These are phyloP conservation scores for Zymoseptoria tritici DNA, from an alignment of 2,329 filamentous ascomycete species.

Conservation along the genomic window DNA sequence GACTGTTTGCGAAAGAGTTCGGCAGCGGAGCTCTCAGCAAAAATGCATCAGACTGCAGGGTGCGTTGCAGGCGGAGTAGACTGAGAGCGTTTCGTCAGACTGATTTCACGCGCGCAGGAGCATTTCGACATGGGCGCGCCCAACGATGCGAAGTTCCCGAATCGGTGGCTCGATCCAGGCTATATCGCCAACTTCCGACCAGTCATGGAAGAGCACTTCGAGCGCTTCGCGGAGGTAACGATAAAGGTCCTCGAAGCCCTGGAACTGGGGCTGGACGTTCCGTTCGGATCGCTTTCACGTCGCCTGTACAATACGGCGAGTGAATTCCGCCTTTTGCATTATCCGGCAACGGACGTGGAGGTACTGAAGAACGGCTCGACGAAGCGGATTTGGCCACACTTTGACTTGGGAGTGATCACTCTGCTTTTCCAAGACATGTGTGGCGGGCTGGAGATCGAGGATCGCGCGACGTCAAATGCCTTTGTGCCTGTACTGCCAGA, in stretches of 20 bases:
- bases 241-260: conserved; percentile 5
- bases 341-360: conserved; percentile 6
- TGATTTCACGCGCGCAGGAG: no score
- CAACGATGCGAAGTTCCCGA: conserved; percentile 7
- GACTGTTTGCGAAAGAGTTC: no score
- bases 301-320: conserved; percentile 3
- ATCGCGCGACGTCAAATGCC: conserved; percentile 1
- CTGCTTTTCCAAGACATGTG: conserved; percentile 11
- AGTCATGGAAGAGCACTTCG: conserved; percentile 6
- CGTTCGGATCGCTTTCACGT: conserved; percentile 1
- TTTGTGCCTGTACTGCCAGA: conserved; percentile 6
- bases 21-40: no score
- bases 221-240: conserved; percentile 1
- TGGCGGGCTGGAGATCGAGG: conserved; percentile 12
- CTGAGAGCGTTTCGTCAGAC: no score
- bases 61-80: no score
- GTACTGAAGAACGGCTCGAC: not conserved
- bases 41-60: no score
- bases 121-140: conserved; percentile 8
- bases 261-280: conserved; percentile 2
- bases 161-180: conserved; percentile 4
- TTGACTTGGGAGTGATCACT: not conserved
- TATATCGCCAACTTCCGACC: conserved; percentile 4
- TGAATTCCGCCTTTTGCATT: conserved; percentile 9
- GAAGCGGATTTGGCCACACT: not conserved